Base-by-base conservation (phyloP, 176 grass and related monocot genomes). In the Ananas comosus region DNA sequence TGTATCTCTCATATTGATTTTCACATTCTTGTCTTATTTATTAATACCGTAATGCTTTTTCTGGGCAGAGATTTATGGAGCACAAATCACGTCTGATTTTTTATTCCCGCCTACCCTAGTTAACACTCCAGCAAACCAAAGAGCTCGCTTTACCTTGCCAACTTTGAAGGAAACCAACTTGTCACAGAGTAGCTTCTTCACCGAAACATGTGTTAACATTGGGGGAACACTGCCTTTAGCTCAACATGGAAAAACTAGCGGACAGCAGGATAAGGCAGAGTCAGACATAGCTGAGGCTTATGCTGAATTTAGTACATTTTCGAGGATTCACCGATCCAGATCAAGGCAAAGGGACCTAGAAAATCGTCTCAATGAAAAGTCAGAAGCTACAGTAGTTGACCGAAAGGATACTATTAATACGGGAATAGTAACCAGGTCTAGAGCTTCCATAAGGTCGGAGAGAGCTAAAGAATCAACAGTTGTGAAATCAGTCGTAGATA, bases 281-380 rank as follows among this genome's bases (percentile, higher is more conserved):
- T 75, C 77, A 13, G 70, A 91, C 13, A 13, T 82, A 72, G 61
- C 70, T 3, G 66, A 86, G 56, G 33, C 51, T 51, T 76, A 50
- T 79, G 48, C 13, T 61, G 89, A 21, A 19, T 49, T 63, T 74
- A 79, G 71, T 57, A 53, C 78, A 11, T 75, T 87, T 68, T 72
- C 81, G 66, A 85, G 71, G 67, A 76, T 85, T 72, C 85, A 86
- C 66, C 81, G 81, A 71, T 87, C 84, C 53, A 92, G 80, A 84
- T 88, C 82, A 51, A 87, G 89, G 51, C 84, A 92, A 74, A 77
- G 48, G 16, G 67, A 51, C 64, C 72, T 92, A 68, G 72, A 80
- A 70, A 77, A 78, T 49, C 42, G 70, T 25, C 67, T 67, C 18
- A 50, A 10, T 78, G 65, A 33, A 67, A 76, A 68, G 56, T 53